Base-by-base conservation (phyloP, 106 monocot genomes). In the Allium sativum region DNA sequence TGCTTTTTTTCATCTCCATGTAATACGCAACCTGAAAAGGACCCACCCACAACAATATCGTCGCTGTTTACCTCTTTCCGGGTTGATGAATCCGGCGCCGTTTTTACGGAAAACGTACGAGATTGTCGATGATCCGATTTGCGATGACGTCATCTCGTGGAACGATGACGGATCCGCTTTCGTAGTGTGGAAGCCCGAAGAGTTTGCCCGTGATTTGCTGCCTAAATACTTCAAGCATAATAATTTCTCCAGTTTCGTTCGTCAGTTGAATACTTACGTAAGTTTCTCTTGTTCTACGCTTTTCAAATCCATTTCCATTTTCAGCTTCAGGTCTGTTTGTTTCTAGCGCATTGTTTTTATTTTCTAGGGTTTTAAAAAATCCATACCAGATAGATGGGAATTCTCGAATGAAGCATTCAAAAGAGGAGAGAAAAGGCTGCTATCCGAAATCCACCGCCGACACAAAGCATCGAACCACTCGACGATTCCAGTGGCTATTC, bases 221-320 rank as follows among this genome's bases (percentile, higher is more conserved):
- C 90, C 85, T 13, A 75, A 77, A 53, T 68, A 80, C 68, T 91
- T 80, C 75, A 82, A 85, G 77, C 82, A 90, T 69, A 72, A 74
- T 55, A 82, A 87, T 68, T 87, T 82, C 74, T 87, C 87, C 66
- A 87, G 82, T 64, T 82, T 87, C 51, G 87, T 82, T 52, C 73
- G 87, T 18, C 87, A 87, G 76, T 74, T 87, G 45, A 87, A 87
- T 42, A 79, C 87, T n/a, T 87, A 87, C 63, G 87, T 87, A 54
- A 82, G 82, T 74, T 12, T 40, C 64, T 7, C 7, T 40, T 19
- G 4, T 40, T 0, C 13, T 41, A 7, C 14, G 10, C 1, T 18
- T 0, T 9, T 15, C 0, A 40, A 9, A 9, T 42, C 48, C 12
- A 7, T 8, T n/a, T 10, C 8, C 47, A 13, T n/a, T 45, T 9